These are phyloP conservation scores for Camellia sinensis DNA, from an alignment of 148 eudicot species.

Conservation along the genomic window DNA sequence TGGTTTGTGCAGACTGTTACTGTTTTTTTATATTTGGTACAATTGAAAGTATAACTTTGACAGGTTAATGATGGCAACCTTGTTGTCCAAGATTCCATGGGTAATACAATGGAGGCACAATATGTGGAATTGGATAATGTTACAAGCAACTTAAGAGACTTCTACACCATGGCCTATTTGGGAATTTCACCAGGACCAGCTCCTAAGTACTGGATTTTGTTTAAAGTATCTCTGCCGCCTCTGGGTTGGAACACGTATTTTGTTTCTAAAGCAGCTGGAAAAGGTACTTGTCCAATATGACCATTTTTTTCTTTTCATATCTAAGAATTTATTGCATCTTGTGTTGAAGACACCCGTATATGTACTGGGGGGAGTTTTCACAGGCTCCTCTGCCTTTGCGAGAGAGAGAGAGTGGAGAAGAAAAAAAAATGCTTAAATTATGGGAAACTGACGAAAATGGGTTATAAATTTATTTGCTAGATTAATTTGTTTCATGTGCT, in stretches of 20 bases:
- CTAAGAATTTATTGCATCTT: background rate
- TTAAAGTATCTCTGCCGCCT: conserved; percentile 70
- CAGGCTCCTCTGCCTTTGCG: background rate
- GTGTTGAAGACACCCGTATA: background rate
- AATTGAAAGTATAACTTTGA: background rate
- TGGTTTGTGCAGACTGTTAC: background rate
- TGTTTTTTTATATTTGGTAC: background rate
- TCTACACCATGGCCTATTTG: conserved; percentile 65
- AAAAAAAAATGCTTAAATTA: background rate
- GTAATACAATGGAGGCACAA: conserved; percentile 55
- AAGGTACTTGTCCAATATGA: conserved; percentile 32
- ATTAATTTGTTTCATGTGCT: background rate
- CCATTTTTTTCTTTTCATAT: background rate
- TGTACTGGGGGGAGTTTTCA: background rate
- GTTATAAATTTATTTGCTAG: background rate
- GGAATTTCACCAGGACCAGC: conserved; percentile 44
- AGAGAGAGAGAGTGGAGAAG: background rate
- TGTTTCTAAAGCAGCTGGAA: conserved; percentile 41
- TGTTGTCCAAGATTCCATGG: conserved; percentile 60
- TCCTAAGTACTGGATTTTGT: conserved; percentile 78
- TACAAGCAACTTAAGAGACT: conserved; percentile 59
- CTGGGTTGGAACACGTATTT: conserved; percentile 86
- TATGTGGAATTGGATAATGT: conserved; percentile 61
- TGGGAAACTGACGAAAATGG: background rate
- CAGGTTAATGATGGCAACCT: conserved; percentile 71